These are phyloP conservation scores for Angomonas ambiguus DNA, from an alignment of 208 protist genomes.

Conservation along the genomic window DNA sequence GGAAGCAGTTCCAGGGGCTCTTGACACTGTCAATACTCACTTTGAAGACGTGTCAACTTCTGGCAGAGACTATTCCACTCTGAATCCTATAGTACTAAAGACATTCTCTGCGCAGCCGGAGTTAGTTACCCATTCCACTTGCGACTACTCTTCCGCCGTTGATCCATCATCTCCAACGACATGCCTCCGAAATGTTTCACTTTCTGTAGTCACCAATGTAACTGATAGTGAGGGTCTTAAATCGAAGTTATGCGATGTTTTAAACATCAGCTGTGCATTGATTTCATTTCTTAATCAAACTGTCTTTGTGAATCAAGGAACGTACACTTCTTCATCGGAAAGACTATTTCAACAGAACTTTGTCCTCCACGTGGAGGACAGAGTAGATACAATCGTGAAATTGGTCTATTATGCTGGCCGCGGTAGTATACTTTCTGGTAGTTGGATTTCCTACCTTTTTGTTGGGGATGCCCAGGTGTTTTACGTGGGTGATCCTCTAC, in stretches of 20 bases:
- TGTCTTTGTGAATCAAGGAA: no score
- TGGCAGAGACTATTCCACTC: background rate
- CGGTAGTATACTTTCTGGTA: conserved; percentile 39
- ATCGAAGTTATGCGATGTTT: background rate
- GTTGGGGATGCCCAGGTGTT: conserved; percentile 37
- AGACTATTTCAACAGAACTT: conserved; percentile 6
- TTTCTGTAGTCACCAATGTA: background rate
- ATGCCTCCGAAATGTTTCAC: conserved; percentile 17
- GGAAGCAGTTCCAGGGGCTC: background rate
- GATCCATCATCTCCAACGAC: conserved; percentile 2
- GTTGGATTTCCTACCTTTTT: conserved; percentile 39
- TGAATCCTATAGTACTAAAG: background rate
- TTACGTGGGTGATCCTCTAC: conserved; percentile 19
- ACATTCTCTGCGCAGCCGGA: background rate
- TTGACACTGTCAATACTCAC: background rate
- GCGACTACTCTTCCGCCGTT: background rate
- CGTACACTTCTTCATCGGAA: no score
- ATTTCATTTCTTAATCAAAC: no score
- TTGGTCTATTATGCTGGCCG: conserved; percentile 39
- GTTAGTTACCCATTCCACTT: background rate
- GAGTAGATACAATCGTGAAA: conserved; percentile 22
- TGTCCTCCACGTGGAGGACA: background rate
- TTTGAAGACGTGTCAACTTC: background rate
- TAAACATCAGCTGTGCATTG: background rate
- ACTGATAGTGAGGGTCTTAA: background rate